Base-by-base conservation (phyloP, 2,329 filamentous ascomycete species). In the Fusarium sp. region DNA sequence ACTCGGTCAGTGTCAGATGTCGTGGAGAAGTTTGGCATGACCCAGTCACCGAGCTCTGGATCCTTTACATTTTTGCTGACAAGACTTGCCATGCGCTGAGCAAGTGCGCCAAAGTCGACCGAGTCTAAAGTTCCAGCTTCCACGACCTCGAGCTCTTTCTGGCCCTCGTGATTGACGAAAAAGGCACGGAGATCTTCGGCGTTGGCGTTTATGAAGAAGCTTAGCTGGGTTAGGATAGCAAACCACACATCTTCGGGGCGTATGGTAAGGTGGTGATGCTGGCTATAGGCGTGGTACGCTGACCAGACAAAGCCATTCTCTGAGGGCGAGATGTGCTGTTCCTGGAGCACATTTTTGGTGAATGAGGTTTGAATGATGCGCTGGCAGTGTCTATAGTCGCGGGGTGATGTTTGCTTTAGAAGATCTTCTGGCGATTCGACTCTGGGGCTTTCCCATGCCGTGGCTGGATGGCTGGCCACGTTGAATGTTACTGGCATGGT, bases 231-330 rank as follows among this genome's bases (percentile, higher is more conserved):
- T 1, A 85, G 65, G 58, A 85, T 83, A 6, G 81, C 72, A 40
- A 83, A 75, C 83, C 82, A 85, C 13, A 85, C 67, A 54, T 85
- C 83, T 26, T 86, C 82, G 0, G 83, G 82, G 1, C 82, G 78
- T 41, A 85, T 70, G 2, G 67, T 69, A 0, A 85, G 75, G 53
- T 83, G 76, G 48, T 80, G 77, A 51, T 83, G 79, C 2, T 71
- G 10, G 56, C 69, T 77, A 58, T 82, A 83, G 2, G 80, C 79
- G n/a, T 72, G 43, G 22, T 75, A 68, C n/a, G 65, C 72, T 0
- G 74, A 70, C 34, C 72, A 62, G 9, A 82, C 73, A 32, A 82
- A 74, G 13, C 78, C 77, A 45, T 81, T 80, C 8, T 41, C 43
- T 1, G 40, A 57, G 1, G 60, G 45, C 1, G 24, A 36, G 8